Base-by-base conservation (phyloP, 768 basidiomycete genomes). In the Termitomyces sp. region DNA sequence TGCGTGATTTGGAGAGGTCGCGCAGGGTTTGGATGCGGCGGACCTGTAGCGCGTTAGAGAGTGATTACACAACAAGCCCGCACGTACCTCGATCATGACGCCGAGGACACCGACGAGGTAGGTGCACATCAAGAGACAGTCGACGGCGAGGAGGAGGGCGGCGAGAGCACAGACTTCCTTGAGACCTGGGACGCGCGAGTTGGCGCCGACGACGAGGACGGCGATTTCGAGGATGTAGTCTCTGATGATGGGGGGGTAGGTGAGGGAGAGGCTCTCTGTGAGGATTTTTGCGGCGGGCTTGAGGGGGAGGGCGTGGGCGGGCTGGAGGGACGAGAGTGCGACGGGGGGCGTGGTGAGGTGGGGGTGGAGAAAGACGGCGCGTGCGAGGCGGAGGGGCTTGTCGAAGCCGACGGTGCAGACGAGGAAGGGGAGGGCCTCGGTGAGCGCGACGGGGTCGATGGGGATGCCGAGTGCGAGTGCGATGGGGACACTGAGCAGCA, bases 351-450 rank as follows among this genome's bases (percentile, higher is more conserved):
- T 70, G 51, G 79, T 74, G 38, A 86, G 73, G 50, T 89, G 83
- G 2, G 90, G 91, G 65, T 95, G 91, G 32, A 84, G 82, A 74
- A 98, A 93, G 16, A 98, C 91, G 2, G 94, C 89, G 13, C 88
- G 82, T 2, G 95, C 95, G 28, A 99, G 86, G 7, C 92, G 84
- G 49, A 96, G 86, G 0, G 95, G 96, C 71, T 99, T 98, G 75
- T 99, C 97, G 71, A 98, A 99, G 7, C 96, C 96, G 60, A 99
- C 87, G 1, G 95, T 97, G 72, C 96, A 96, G 38, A 99, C 95
- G 50, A 98, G 79, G 86, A 98, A 98, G 0, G 97, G 97, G 0
- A 99, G 82, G 0, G 97, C 96, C 72, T 99, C 97, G 10, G 92
- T 93, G 53, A 99, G 81, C 10, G 88, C 88, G 55, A 98, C 88